Evolutionary conservation across 2,329 filamentous ascomycete genomes (phyloP), one percentile per base, ranked within the genome.

Genomic region (Aspergillus texensis): DNA sequence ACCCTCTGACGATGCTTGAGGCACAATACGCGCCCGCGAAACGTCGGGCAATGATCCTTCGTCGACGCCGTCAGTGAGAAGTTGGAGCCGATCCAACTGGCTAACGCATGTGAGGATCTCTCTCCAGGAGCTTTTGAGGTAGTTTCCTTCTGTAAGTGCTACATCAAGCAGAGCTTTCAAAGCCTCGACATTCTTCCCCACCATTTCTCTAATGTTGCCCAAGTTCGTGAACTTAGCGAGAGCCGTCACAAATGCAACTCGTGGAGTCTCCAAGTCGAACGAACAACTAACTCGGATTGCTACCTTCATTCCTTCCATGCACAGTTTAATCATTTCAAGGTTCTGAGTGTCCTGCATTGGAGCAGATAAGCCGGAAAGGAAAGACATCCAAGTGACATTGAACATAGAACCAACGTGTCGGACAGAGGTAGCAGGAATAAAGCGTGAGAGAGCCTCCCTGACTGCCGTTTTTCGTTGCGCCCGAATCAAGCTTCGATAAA

Each of bases 331-430:
- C 19, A 95, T 92, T 69, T 97, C 93, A 5, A 97, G 83, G 72
- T 97, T 97, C 70, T 96, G 92, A 0, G 92, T 91, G 74, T 97
- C 94, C 71, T 98, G 95, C 76, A 95, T 94, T 70, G 96, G 92
- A 57, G 92, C 94, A 1, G 94, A 97, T 30, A 99, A 85, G 0
- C 94, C 94, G 6, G 94, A 98, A 73, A 99, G 91, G 78, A 97
- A 96, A 11, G 94, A 97, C 94, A 98, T 99, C 95, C 95, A 99
- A 0, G 93, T 96, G 28, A 97, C 93, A 72, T 97, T 94, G 74
- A 99, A 98, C 95, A 99, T 99, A 0, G 95, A 93, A 0, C 95
- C 95, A 57, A 97, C 91, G 76, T 99, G 95, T 71, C 93, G 94
- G 76, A 93, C 94, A 0, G 94, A 98, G 1, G 93, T 95, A 4